Evolutionary conservation across 176 grass and related monocot genomes (phyloP), one percentile per base, ranked within the genome.

Genomic region (Cenchrus purpureus): DNA sequence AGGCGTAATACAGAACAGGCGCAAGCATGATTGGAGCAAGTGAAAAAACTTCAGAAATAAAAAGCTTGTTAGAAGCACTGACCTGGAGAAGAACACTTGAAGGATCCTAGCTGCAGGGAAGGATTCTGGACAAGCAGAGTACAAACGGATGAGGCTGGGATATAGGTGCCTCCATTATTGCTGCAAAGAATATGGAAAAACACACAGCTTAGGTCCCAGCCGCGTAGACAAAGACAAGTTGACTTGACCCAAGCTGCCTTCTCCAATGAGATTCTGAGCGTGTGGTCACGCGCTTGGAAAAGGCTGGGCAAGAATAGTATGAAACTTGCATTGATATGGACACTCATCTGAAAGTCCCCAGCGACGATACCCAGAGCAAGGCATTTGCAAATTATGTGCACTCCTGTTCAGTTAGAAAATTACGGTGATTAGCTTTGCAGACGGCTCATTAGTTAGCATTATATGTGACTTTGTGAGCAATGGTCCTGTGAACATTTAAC

Each of bases 51-150:
- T 84, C 12, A 12, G 11, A 64, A 84, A 22, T 52, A 77, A 49
- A 0, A n/a, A 32, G 16, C 9, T 78, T 69, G 2, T n/a, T 48
- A 49, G 65, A 60, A 78, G 51, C 11, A 60, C 74, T 70, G 5
- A 85, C 74, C 74, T 78, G 64, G 10, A 16, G 74, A 69, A 68
- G 15, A 85, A 77, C 64, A 32, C 52, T 78, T 59, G 50, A 20
- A 42, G 37, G 64, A 16, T 68, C 40, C 22, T 22, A 68, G 65
- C 65, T 44, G 0, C 66, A 68, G 65, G 28, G 32, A 68, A 17
- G 34, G 65, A 44, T 43, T 16, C 15, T 43, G 65, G 32, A 2
- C 73, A 31, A 9, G 66, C 50, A 29, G 34, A 3, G 1, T 13
- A 0, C 5, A 20, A 14, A 32, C 5, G 62, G 22, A 3, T 59